Conservation (phyloP, 306 rosid genomes). For the Citrullus colocynthis region DNA sequence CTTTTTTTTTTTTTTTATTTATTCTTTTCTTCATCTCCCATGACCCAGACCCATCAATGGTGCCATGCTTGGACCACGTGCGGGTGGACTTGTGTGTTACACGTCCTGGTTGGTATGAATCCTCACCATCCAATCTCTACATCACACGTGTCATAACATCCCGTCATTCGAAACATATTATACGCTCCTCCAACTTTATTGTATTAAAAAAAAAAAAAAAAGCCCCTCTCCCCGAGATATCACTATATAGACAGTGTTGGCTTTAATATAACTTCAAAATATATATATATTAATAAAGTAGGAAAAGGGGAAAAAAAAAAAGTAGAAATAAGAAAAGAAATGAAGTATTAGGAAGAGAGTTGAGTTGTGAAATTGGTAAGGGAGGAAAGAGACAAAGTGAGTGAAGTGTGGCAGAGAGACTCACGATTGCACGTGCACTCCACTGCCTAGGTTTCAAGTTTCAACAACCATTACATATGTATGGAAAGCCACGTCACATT, state of each 20-base stretch:
- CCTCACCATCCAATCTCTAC: neutral
- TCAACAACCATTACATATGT: neutral
- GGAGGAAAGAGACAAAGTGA: neutral
- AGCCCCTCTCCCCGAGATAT: too few relatives aligned
- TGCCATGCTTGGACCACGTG: neutral
- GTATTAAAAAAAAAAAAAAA: neutral
- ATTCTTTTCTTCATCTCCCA: neutral
- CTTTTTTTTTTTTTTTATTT: too few relatives aligned
- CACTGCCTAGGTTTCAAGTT: slow-evolving; percentile 1
- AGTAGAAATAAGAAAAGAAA: neutral
- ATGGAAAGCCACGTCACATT: neutral
- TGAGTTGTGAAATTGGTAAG: neutral
- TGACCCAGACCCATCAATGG: neutral
- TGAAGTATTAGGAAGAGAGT: neutral
- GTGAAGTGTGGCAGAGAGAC: neutral
- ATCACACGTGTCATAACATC: neutral
- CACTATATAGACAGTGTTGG: too few relatives aligned
- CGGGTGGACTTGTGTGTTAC: neutral
- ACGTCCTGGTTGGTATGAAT: neutral
- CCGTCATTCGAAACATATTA: neutral
- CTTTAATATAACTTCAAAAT: too few relatives aligned
- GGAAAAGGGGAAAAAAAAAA: too few relatives aligned
- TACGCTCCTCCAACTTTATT: neutral
- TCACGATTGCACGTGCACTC: neutral
- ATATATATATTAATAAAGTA: too few relatives aligned